These are phyloP conservation scores for Lactuca saligna DNA, from an alignment of 129 eudicot genomes.

Conservation along the genomic window DNA sequence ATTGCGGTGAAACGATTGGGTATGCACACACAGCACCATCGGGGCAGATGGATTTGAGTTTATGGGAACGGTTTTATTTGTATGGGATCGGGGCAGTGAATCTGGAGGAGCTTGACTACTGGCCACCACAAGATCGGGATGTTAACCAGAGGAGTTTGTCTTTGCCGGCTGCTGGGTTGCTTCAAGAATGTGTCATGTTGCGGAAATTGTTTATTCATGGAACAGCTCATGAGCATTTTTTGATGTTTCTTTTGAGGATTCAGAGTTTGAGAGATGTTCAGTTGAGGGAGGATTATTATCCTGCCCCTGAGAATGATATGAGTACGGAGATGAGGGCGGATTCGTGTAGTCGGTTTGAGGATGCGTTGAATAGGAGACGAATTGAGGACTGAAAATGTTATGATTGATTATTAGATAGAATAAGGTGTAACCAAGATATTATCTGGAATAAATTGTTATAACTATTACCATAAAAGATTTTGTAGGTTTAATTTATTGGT, in stretches of 20 bases:
- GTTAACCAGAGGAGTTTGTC: constrained; percentile 90
- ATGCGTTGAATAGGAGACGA: constrained; percentile 57
- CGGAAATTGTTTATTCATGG: constrained; percentile 92
- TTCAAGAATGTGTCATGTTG: constrained; percentile 50
- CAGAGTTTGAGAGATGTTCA: constrained; percentile 78
- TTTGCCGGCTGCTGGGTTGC: constrained; percentile 85
- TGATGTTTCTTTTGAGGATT: constrained; percentile 57
- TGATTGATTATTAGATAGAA: not conserved
- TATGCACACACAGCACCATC: constrained; percentile 92
- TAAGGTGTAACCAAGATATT: not conserved
- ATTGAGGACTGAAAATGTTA: constrained; percentile 50
- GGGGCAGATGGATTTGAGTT: constrained; percentile 91
- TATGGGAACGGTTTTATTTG: constrained; percentile 88
- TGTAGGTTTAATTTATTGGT: not conserved
- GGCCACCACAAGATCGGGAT: constrained; percentile 98
- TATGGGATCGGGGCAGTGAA: constrained; percentile 54
- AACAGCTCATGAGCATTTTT: constrained; percentile 84
- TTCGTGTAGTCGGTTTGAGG: constrained; percentile 89
- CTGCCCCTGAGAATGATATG: constrained; percentile 98
- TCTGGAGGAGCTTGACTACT: constrained; percentile 73
- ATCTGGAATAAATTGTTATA: not conserved
- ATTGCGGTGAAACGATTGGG: constrained; percentile 83
- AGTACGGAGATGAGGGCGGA: constrained; percentile 97
- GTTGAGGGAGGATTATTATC: constrained; percentile 90
- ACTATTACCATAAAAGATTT: not conserved